Percentiles rank a stretch among this genome's conserved stretches.
These are phyloP conservation scores for Aspergillus clavatus DNA, from an alignment of 2,329 filamentous ascomycete species.

Conservation along the genomic window DNA sequence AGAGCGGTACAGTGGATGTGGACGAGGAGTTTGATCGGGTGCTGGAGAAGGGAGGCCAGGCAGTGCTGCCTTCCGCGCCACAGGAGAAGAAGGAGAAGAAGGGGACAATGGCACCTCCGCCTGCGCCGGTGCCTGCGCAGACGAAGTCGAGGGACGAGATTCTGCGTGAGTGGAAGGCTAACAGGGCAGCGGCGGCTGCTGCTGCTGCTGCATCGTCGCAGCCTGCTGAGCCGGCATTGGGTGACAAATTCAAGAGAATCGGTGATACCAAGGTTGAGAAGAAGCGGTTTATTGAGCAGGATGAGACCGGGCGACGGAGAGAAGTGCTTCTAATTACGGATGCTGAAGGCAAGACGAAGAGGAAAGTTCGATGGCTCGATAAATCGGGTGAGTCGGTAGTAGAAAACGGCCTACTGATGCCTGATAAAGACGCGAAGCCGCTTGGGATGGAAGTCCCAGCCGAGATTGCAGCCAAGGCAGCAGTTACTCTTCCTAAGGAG, in stretches of 20 bases:
- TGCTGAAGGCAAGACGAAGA: constrained; percentile 57
- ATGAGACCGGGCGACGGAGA: constrained; percentile 47
- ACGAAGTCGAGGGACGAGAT: constrained; percentile 57
- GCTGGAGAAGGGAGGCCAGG: constrained; percentile 35
- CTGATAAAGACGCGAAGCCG: constrained; percentile 44
- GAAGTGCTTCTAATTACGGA: constrained; percentile 57
- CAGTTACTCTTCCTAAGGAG: constrained; percentile 38
- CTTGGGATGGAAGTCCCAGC: constrained; percentile 49
- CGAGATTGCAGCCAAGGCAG: constrained; percentile 35
- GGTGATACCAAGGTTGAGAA: constrained; percentile 45
- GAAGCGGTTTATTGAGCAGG: constrained; percentile 51
- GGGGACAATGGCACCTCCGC: constrained; percentile 46
- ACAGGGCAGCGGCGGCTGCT: constrained; percentile 38
- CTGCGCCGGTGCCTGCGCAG: constrained; percentile 35
- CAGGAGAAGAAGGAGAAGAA: constrained; percentile 45
- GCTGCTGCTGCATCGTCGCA: constrained; percentile 34
- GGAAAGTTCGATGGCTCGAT: constrained; percentile 54
- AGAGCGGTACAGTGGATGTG: constrained; percentile 30
- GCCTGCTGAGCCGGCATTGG: constrained; percentile 47
- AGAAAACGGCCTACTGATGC: constrained; percentile 32
- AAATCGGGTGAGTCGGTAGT: constrained; percentile 27
- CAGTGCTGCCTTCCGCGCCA: constrained; percentile 26
- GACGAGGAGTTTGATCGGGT: constrained; percentile 57
- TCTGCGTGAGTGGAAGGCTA: constrained; percentile 54
- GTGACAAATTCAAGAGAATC: constrained; percentile 53